These are phyloP conservation scores for Botrytis hyacinthi DNA, from an alignment of 2,329 filamentous ascomycete species.

Conservation along the genomic window DNA sequence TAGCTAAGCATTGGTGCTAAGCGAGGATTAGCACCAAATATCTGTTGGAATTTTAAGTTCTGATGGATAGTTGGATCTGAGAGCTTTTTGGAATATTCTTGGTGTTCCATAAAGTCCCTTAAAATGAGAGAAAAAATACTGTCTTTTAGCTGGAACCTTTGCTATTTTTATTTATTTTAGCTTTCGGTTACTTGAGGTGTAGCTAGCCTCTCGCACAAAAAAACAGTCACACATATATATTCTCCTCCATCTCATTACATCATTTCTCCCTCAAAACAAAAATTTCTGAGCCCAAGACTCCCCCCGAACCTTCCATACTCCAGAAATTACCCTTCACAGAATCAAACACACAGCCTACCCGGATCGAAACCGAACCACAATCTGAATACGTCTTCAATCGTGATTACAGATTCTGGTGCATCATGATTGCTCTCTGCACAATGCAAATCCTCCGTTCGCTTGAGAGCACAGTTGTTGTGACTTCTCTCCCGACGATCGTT, in stretches of 20 bases:
- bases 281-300: not conserved
- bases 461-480: slow-evolving; percentile 1
- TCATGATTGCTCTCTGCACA: slow-evolving; percentile 8
- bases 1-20: not conserved
- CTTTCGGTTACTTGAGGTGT: no score
- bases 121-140: no score
- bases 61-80: no score
- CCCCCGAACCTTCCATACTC: accelerated
- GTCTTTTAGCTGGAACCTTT: no score
- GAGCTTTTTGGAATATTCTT: no score
- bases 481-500: slow-evolving; percentile 12
- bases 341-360: not conserved
- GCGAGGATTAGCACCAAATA: not conserved
- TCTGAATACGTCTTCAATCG: not conserved
- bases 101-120: no score
- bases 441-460: slow-evolving; percentile 7
- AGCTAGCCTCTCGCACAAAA: no score
- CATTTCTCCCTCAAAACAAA: no score
- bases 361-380: not conserved
- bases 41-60: not conserved
- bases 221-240: no score
- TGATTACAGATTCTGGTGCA: slow-evolving; percentile 10
- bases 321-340: not conserved
- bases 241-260: not conserved
- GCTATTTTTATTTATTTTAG: no score